Conservation (phyloP, 495 filamentous ascomycete genomes). For the Xylona heveae region DNA sequence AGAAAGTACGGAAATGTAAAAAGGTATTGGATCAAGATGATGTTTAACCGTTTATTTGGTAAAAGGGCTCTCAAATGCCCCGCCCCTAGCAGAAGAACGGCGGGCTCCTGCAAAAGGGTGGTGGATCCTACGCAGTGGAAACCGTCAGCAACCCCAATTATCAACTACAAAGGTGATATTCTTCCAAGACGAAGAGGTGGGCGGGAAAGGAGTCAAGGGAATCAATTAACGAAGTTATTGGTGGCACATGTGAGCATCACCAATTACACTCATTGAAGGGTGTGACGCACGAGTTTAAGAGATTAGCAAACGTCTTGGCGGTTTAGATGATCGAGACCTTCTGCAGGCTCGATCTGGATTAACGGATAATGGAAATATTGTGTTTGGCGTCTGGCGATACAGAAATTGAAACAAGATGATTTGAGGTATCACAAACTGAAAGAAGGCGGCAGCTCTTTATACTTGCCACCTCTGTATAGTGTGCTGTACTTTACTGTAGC, state of each 20-base stretch:
- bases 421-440: too few relatives aligned
- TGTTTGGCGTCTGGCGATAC: background rate
- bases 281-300: conserved; percentile 77
- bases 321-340: conserved; percentile 28
- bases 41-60: conserved; percentile 29
- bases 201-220: too few relatives aligned
- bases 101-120: conserved; percentile 95
- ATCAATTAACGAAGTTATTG: too few relatives aligned
- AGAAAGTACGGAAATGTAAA: conserved; percentile 1
- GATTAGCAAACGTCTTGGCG: conserved; percentile 82
- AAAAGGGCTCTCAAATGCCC: conserved; percentile 58
- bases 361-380: background rate
- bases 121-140: conserved; percentile 56
- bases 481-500: too few relatives aligned
- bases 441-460: too few relatives aligned
- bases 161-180: too few relatives aligned
- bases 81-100: conserved; percentile 75
- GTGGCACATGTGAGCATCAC: too few relatives aligned
- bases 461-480: too few relatives aligned
- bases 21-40: conserved; percentile 10
- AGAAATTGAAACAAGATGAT: too few relatives aligned
- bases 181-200: too few relatives aligned
- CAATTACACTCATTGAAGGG: too few relatives aligned
- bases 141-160: too few relatives aligned
- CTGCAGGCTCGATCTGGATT: conserved; percentile 11